A percentile compares a stretch with the other conserved stretches of the same genome.
Evolutionary conservation across 2,329 filamentous ascomycete species (phyloP).

Genomic region (Alternaria longipes): DNA sequence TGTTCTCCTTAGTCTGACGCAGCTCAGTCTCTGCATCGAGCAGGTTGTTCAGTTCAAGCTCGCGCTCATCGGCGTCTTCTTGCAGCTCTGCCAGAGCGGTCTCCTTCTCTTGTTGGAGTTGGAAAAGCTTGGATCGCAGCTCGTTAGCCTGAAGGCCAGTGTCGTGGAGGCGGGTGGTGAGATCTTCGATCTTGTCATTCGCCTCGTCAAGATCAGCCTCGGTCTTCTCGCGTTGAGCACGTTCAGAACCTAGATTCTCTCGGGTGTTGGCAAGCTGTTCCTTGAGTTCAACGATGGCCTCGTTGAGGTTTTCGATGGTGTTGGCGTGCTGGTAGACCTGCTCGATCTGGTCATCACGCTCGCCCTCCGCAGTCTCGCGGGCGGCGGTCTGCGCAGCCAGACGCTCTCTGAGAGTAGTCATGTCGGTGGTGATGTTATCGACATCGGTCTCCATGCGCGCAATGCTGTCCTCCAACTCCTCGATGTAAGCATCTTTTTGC

Average conservation of each 20-base stretch:
- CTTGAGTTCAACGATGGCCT: slow-evolving; percentile 51
- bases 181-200: slow-evolving; percentile 52
- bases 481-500: slow-evolving; percentile 52
- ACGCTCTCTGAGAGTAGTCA: slow-evolving; percentile 47
- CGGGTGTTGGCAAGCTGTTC: slow-evolving; percentile 51
- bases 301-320: slow-evolving; percentile 42
- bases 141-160: slow-evolving; percentile 59
- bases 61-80: slow-evolving; percentile 49
- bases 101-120: slow-evolving; percentile 56
- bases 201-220: slow-evolving; percentile 56
- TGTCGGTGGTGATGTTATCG: slow-evolving; percentile 41
- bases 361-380: slow-evolving; percentile 48
- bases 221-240: slow-evolving; percentile 54
- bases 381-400: slow-evolving; percentile 44
- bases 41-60: slow-evolving; percentile 50
- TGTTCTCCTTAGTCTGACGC: slow-evolving; percentile 51
- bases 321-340: slow-evolving; percentile 48
- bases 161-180: slow-evolving; percentile 52
- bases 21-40: slow-evolving; percentile 52
- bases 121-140: slow-evolving; percentile 59
- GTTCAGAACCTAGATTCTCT: slow-evolving; percentile 52
- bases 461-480: slow-evolving; percentile 51
- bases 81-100: slow-evolving; percentile 51
- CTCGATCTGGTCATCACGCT: slow-evolving; percentile 50
- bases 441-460: slow-evolving; percentile 50